These are phyloP conservation scores for Plasmodium coatneyi DNA, from an alignment of 169 alveolate genomes.

Conservation along the genomic window DNA sequence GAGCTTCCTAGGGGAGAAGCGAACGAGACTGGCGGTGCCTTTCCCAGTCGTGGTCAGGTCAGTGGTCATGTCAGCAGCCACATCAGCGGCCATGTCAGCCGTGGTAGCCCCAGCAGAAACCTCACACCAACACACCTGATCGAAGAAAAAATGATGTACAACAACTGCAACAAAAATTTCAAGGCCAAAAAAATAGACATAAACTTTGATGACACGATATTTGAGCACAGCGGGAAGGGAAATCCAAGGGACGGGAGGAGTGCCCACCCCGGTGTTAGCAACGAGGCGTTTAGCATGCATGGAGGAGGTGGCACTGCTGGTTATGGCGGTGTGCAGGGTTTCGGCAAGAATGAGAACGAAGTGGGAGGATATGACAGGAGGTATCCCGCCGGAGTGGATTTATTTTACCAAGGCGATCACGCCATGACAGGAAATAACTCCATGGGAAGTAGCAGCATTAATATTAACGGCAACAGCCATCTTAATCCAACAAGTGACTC, in stretches of 20 bases:
- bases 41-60: not conserved
- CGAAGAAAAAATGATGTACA: constrained; percentile 49
- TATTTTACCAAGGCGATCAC: not conserved
- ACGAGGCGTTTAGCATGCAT: constrained; percentile 20
- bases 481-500: constrained; percentile 35
- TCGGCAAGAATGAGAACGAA: not conserved
- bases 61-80: not conserved
- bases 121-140: constrained; percentile 34
- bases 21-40: not conserved
- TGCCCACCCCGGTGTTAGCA: not conserved
- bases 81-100: not conserved
- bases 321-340: constrained; percentile 8
- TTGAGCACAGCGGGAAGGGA: constrained; percentile 13
- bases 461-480: not conserved
- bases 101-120: not conserved
- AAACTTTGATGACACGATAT: constrained; percentile 55
- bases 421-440: not conserved
- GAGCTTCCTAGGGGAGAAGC: not conserved
- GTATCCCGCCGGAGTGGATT: not conserved
- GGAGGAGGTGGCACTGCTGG: not conserved
- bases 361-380: not conserved
- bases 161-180: constrained; percentile 55
- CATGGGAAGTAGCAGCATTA: constrained; percentile 1
- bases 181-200: constrained; percentile 74
- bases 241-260: not conserved